A percentile compares a stretch with the other conserved stretches of the same genome.
Evolutionary conservation across 257 asterid genomes (phyloP).

Genomic region (Primulina huaijiensis): DNA sequence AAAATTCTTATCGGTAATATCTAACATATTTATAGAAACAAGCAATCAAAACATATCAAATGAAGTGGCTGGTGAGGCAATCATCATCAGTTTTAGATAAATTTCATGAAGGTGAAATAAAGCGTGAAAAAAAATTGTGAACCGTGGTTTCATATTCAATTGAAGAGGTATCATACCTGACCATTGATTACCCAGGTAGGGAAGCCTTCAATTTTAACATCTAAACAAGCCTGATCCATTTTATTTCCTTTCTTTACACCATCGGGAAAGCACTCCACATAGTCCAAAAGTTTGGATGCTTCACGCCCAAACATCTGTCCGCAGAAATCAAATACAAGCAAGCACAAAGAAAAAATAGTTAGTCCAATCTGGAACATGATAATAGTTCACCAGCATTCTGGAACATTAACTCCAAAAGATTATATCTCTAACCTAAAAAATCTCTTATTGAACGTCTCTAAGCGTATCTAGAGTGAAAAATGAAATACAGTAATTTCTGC

Average conservation of each 20-base stretch:
- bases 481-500: too few species aligned
- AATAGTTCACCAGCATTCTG: background rate
- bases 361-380: background rate
- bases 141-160: background rate
- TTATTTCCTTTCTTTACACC: conserved; percentile 58
- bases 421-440: background rate
- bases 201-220: conserved; percentile 56
- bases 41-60: background rate
- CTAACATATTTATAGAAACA: background rate
- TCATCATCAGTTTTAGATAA: background rate
- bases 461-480: too few species aligned
- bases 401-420: background rate
- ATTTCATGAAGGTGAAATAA: background rate
- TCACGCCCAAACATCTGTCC: conserved; percentile 79
- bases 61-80: background rate
- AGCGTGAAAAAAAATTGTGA: background rate
- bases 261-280: conserved; percentile 84
- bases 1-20: conserved; percentile 1
- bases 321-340: conserved; percentile 21
- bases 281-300: conserved; percentile 71
- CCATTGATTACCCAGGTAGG: conserved; percentile 87
- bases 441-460: background rate
- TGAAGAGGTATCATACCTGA: conserved; percentile 43
- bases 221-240: conserved; percentile 67
- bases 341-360: conserved; percentile 14